Percentiles rank a stretch among this genome's conserved stretches.
Conservation (phyloP, 2,329 filamentous ascomycete species). For the Epicoccum nigrum region DNA sequence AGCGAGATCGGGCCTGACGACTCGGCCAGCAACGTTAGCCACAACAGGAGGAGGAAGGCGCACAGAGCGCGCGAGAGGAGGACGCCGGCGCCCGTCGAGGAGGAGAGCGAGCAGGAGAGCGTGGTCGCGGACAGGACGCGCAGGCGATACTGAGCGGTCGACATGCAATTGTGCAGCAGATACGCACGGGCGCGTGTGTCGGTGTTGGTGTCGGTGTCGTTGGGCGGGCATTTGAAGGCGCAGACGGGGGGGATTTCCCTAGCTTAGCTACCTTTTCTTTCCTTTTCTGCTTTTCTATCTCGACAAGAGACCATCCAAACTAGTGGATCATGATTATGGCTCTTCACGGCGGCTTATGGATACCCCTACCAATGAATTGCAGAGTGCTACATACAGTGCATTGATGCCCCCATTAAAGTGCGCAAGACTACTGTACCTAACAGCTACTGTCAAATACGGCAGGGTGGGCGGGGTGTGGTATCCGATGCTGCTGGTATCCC, state of each 20-base stretch:
- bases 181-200: background rate
- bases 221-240: constrained; percentile 5
- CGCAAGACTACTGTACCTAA: too few species aligned
- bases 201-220: too few species aligned
- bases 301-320: background rate
- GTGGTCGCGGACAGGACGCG: constrained; percentile 36
- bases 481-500: too few species aligned
- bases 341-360: constrained; percentile 34
- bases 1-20: constrained; percentile 74
- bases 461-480: too few species aligned
- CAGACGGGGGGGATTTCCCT: too few species aligned
- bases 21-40: constrained; percentile 79
- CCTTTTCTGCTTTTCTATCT: background rate
- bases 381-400: constrained; percentile 18
- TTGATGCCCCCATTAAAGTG: too few species aligned
- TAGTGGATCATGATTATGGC: constrained; percentile 25
- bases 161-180: background rate
- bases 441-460: too few species aligned
- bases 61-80: constrained; percentile 72
- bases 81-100: constrained; percentile 73
- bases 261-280: too few species aligned
- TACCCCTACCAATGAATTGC: constrained; percentile 28
- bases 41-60: constrained; percentile 69
- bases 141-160: constrained; percentile 27
- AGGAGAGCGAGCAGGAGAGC: constrained; percentile 50